These are phyloP conservation scores for Corylus heterophylla DNA, from an alignment of 306 rosid genomes.

Conservation along the genomic window DNA sequence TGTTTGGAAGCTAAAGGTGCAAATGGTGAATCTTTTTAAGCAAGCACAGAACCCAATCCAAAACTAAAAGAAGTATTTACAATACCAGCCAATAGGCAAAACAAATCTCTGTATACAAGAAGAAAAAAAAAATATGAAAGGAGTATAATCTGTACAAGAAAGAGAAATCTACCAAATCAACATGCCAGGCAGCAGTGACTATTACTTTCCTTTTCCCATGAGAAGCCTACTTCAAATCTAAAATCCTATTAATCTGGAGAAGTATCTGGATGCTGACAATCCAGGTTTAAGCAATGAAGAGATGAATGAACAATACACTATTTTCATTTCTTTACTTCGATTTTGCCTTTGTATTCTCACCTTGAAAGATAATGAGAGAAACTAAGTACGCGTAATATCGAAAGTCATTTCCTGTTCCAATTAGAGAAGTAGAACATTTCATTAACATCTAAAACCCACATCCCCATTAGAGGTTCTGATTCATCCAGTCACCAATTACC, in stretches of 20 bases:
- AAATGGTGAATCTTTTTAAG: background rate
- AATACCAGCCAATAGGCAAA: conserved; percentile 9
- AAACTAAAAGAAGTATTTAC: conserved; percentile 15
- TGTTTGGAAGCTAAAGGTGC: conserved; percentile 3
- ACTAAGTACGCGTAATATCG: conserved; percentile 27
- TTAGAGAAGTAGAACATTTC: conserved; percentile 7
- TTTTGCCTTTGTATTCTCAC: conserved; percentile 8
- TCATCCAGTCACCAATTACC: conserved; percentile 13
- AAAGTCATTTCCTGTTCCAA: conserved; percentile 41
- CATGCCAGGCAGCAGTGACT: conserved; percentile 7
- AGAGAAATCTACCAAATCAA: conserved; percentile 25
- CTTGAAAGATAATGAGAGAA: conserved; percentile 18
- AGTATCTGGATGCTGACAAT: conserved; percentile 28
- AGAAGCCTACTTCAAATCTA: conserved; percentile 18
- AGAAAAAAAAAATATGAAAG: background rate
- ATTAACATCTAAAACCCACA: background rate
- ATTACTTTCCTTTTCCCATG: background rate
- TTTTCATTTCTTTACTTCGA: conserved; percentile 22
- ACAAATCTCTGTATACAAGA: conserved; percentile 25
- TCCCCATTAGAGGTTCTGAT: background rate
- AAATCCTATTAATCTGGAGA: conserved; percentile 4
- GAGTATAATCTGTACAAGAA: conserved; percentile 34
- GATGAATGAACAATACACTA: conserved; percentile 12
- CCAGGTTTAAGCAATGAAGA: conserved; percentile 10
- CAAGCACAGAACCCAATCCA: background rate